A percentile compares a stretch with the other conserved stretches of the same genome.
Conservation (phyloP, 164 flowering plant species). For the Annona squamosa region DNA sequence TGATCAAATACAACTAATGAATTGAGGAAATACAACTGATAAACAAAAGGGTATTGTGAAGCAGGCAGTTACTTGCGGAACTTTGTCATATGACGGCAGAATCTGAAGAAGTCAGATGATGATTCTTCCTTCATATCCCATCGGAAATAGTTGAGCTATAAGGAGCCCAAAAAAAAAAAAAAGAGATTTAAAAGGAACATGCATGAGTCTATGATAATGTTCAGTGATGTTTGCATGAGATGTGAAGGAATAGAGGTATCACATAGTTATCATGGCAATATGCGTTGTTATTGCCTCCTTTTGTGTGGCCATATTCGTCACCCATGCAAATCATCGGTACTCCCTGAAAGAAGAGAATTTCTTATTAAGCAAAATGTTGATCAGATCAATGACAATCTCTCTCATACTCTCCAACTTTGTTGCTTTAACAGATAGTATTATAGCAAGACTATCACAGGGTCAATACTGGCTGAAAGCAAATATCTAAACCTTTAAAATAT, state of each 20-base stretch:
- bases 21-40: not conserved
- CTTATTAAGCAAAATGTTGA: conserved; percentile 1
- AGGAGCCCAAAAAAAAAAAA: not conserved
- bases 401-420: not conserved
- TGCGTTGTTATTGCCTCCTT: conserved; percentile 96
- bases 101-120: conserved; percentile 71
- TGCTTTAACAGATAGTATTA: not conserved
- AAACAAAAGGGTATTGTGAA: not conserved
- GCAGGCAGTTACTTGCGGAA: conserved; percentile 52
- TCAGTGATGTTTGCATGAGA: not conserved
- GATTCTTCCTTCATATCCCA: conserved; percentile 90
- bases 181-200: not conserved
- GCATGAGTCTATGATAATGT: not conserved
- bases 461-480: too few relatives aligned
- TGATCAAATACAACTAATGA: not conserved
- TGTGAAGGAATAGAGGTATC: conserved; percentile 17
- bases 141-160: conserved; percentile 81
- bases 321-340: conserved; percentile 98
- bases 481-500: too few relatives aligned
- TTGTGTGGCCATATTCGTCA: conserved; percentile 93
- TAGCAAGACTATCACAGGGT: too few relatives aligned
- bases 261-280: conserved; percentile 94
- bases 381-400: not conserved
- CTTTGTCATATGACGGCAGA: conserved; percentile 71
- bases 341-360: conserved; percentile 47